phyloP scores from a whole-genome alignment of 306 rosid species.

The Citrullus amarus region DNA sequence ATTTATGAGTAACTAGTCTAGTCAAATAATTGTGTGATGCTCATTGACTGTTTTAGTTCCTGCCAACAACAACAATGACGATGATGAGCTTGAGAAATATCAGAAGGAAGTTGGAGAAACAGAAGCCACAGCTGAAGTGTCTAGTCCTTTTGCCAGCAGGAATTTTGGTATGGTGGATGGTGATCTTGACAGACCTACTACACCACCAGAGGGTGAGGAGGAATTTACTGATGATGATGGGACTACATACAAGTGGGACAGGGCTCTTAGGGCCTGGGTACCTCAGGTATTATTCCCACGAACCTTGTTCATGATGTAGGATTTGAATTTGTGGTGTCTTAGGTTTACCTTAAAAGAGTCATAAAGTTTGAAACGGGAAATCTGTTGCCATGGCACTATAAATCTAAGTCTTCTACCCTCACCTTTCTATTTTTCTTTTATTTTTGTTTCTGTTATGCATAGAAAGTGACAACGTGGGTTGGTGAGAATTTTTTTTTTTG shows the following conservation, averaged over 20 bases:
- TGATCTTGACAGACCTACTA: constrained; percentile 60
- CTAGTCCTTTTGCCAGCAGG: constrained; percentile 14
- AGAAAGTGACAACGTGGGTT: not conserved
- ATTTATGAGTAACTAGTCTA: not conserved
- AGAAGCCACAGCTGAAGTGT: constrained; percentile 30
- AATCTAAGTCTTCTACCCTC: not conserved
- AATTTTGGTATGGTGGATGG: constrained; percentile 19
- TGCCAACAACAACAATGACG: constrained; percentile 13
- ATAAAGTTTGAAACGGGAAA: not conserved
- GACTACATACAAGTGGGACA: constrained; percentile 77
- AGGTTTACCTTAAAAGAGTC: not conserved
- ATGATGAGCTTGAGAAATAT: constrained; percentile 67
- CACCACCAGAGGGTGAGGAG: constrained; percentile 93
- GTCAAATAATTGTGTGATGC: not conserved
- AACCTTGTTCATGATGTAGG: not conserved
- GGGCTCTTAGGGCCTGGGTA: constrained; percentile 67
- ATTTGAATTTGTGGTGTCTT: not conserved
- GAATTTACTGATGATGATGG: constrained; percentile 97
- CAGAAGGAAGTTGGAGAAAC: constrained; percentile 65
- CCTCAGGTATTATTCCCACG: constrained; percentile 60
- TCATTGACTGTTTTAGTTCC: constrained; percentile 10
- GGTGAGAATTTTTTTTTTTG: no score
- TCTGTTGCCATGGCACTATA: not conserved
- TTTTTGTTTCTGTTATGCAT: not conserved
- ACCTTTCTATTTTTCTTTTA: not conserved